phyloP scores from a whole-genome alignment of 139 green algal genomes.

The Chlorella vulgaris region DNA sequence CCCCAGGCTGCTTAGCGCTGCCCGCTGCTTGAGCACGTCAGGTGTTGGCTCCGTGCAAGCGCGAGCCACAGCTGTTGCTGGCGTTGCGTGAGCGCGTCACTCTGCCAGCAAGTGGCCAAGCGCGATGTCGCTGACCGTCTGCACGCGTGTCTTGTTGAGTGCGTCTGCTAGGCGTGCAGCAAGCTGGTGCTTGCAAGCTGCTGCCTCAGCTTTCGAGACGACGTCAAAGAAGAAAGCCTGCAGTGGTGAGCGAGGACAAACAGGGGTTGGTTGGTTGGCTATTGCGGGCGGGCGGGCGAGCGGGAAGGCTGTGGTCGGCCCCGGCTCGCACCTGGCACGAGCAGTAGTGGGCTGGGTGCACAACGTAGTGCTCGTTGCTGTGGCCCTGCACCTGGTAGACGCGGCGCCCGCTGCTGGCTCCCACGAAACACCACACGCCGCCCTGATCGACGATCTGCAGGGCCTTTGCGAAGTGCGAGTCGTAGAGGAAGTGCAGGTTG shows the following conservation, averaged over 20 bases:
- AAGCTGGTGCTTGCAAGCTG: conserved; percentile 92
- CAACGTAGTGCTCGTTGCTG: conserved; percentile 62
- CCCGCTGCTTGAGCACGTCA: no score
- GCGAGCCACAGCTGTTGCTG: no score
- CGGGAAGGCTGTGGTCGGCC: neutral
- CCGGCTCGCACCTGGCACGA: conserved; percentile 67
- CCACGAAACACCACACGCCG: conserved; percentile 66
- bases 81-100: neutral
- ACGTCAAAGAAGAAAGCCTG: conserved; percentile 82
- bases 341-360: conserved; percentile 82
- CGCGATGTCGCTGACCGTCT: conserved; percentile 30
- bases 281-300: neutral
- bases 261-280: neutral
- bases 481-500: conserved; percentile 75
- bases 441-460: conserved; percentile 76
- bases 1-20: neutral
- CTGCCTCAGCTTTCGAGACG: conserved; percentile 60
- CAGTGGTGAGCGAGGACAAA: no score
- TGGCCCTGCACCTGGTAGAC: conserved; percentile 75
- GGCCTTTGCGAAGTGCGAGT: conserved; percentile 72
- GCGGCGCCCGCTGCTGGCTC: conserved; percentile 47
- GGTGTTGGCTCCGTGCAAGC: no score
- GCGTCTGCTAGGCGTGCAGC: conserved; percentile 65
- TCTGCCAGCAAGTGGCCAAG: conserved; percentile 34
- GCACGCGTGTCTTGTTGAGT: conserved; percentile 28